Percentiles rank a stretch among this genome's conserved stretches.
Evolutionary conservation across 345 rosid species (phyloP).

Genomic region (Bruguiera sexangula): DNA sequence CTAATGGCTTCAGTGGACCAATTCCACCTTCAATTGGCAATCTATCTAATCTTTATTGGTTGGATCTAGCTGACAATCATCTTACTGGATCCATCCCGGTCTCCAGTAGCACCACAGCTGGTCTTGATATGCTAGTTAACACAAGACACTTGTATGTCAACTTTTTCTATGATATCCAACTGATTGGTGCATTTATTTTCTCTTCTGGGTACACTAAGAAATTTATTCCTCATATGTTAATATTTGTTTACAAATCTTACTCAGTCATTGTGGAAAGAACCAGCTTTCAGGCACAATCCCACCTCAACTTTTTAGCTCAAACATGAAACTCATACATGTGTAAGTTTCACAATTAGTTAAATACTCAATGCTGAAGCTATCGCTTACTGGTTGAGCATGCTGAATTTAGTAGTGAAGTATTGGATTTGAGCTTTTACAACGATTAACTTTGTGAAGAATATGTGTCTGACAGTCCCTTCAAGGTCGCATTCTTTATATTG

Average conservation of each 20-base stretch:
- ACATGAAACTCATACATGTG: conserved; percentile 75
- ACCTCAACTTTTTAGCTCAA: conserved; percentile 53
- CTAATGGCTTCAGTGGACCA: conserved; percentile 59
- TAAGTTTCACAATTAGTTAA: conserved; percentile 30
- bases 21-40: conserved; percentile 75
- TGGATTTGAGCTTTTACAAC: too few relatives aligned
- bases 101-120: conserved; percentile 60
- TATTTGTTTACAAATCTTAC: neutral
- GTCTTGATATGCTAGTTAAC: conserved; percentile 65
- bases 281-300: conserved; percentile 65
- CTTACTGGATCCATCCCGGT: conserved; percentile 73
- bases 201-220: too few relatives aligned
- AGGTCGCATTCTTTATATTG: too few relatives aligned
- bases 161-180: neutral
- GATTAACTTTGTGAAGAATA: too few relatives aligned
- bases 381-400: too few relatives aligned
- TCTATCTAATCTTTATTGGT: conserved; percentile 62
- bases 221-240: conserved; percentile 6
- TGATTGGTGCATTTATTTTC: too few relatives aligned
- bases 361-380: too few relatives aligned
- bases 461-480: too few relatives aligned
- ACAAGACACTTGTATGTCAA: conserved; percentile 75
- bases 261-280: conserved; percentile 78
- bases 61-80: conserved; percentile 78
- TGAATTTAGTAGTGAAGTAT: too few relatives aligned